Percentiles rank a stretch among this genome's conserved stretches.
phyloP scores from a whole-genome alignment of 352 stramenopile species.

The Globisporangium splendens region DNA sequence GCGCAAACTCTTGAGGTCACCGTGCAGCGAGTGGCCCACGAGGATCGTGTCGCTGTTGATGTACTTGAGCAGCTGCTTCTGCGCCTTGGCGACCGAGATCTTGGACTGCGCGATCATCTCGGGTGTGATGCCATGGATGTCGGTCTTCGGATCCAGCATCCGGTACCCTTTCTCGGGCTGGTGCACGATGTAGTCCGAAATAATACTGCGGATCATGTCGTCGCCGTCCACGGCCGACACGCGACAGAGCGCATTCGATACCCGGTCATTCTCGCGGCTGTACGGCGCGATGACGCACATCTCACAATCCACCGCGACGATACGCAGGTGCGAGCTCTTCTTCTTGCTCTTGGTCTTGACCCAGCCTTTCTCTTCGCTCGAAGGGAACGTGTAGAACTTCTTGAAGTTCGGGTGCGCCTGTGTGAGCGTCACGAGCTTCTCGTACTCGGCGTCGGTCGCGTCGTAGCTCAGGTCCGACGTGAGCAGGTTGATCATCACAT shows the following conservation, averaged over 20 bases:
- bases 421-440: conserved; percentile 66
- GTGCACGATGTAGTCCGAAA: conserved; percentile 81
- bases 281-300: conserved; percentile 73
- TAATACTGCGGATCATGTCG: conserved; percentile 64
- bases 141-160: conserved; percentile 75
- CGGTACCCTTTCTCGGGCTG: conserved; percentile 58
- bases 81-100: conserved; percentile 69
- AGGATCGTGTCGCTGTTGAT: conserved; percentile 80
- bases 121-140: conserved; percentile 81
- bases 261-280: conserved; percentile 16
- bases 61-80: conserved; percentile 86
- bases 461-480: conserved; percentile 53
- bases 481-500: conserved; percentile 68
- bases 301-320: conserved; percentile 83
- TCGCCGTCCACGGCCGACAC: conserved; percentile 82
- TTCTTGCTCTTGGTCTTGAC: conserved; percentile 61
- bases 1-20: conserved; percentile 66
- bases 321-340: conserved; percentile 54
- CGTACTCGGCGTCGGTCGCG: conserved; percentile 56
- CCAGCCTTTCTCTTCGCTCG: conserved; percentile 34
- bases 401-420: conserved; percentile 53
- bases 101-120: conserved; percentile 66
- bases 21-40: conserved; percentile 77
- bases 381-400: conserved; percentile 56
- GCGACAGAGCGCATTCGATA: conserved; percentile 65